Conservation (phyloP, 371 early-diverging fungal species). For the Funneliformis caledonium region DNA sequence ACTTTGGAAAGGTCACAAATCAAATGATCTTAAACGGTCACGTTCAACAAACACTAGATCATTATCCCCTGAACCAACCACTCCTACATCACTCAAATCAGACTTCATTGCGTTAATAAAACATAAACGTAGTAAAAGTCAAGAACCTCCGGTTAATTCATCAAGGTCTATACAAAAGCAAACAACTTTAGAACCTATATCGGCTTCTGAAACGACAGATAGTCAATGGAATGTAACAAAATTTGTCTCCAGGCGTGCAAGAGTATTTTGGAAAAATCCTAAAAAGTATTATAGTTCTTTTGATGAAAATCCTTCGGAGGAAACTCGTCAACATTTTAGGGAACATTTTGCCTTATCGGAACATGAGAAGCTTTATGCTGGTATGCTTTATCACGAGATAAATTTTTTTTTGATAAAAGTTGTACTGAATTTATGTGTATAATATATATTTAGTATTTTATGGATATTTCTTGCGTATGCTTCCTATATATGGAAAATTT, state of each 20-base stretch:
- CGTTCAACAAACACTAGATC: background rate
- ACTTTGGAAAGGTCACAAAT: background rate
- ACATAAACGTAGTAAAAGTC: background rate
- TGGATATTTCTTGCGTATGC: slow-evolving; percentile 51
- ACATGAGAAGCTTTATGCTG: slow-evolving; percentile 58
- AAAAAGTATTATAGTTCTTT: background rate
- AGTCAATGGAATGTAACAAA: background rate
- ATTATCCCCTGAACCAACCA: background rate
- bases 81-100: background rate
- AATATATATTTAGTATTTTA: slow-evolving; percentile 44
- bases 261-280: background rate
- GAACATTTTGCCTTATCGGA: slow-evolving; percentile 67
- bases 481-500: slow-evolving; percentile 67
- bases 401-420: background rate
- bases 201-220: background rate
- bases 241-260: background rate
- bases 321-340: slow-evolving; percentile 51
- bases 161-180: background rate
- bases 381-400: slow-evolving; percentile 42
- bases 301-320: slow-evolving; percentile 32
- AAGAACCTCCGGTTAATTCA: background rate
- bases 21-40: background rate
- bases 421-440: background rate
- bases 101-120: background rate
- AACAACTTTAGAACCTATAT: background rate